Evolutionary conservation across 129 eudicot species (phyloP).

Genomic region (Lonicera japonica): DNA sequence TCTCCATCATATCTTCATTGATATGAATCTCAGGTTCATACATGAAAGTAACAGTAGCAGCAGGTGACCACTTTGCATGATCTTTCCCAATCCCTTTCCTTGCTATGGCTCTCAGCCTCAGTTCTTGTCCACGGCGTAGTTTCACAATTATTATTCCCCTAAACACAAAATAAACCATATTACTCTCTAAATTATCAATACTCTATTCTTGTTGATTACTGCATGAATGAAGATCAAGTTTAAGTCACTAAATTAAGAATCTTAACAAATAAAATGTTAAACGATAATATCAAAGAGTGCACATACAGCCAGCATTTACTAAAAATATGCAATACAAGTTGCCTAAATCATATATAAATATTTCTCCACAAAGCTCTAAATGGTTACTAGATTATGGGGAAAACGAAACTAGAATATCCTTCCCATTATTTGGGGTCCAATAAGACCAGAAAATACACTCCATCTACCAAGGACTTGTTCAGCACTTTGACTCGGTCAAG

Average conservation of each 20-base stretch:
- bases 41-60: slow-evolving; percentile 99
- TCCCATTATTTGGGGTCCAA: too few species aligned
- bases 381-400: too few species aligned
- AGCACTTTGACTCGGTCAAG: too few species aligned
- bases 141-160: slow-evolving; percentile 98
- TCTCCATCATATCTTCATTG: slow-evolving; percentile 93
- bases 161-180: not conserved
- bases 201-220: not conserved
- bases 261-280: too few species aligned
- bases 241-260: not conserved
- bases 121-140: slow-evolving; percentile 90
- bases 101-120: slow-evolving; percentile 91
- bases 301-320: too few species aligned
- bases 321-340: too few species aligned
- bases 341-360: too few species aligned
- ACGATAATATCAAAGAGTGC: too few species aligned
- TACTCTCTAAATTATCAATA: not conserved
- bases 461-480: too few species aligned
- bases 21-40: slow-evolving; percentile 91
- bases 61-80: slow-evolving; percentile 99
- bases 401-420: too few species aligned
- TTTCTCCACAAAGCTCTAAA: too few species aligned
- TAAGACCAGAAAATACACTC: too few species aligned
- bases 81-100: slow-evolving; percentile 97
- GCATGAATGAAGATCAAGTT: not conserved